Evolutionary conservation across 2,329 filamentous ascomycete species (phyloP).

Genomic region (Talaromyces sp.): DNA sequence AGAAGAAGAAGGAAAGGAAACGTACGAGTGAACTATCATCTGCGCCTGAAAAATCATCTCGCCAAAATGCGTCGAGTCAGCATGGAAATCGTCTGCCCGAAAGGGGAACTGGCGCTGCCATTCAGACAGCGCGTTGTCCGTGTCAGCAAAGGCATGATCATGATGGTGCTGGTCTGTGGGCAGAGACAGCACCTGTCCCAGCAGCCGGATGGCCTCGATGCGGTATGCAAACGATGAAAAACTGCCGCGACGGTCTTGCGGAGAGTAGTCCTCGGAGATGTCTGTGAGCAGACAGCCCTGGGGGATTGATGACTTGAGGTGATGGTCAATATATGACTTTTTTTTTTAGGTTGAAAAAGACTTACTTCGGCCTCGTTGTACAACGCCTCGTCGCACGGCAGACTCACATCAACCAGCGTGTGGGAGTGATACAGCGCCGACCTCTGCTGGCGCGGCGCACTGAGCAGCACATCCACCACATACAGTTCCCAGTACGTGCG

Average conservation of each 20-base stretch:
- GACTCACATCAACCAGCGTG: constrained; percentile 56
- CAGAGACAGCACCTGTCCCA: constrained; percentile 61
- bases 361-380: constrained; percentile 19
- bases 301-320: constrained; percentile 20
- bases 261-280: constrained; percentile 53
- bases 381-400: constrained; percentile 66
- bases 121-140: constrained; percentile 47
- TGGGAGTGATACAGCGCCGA: constrained; percentile 13
- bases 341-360: no score
- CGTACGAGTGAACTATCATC: constrained; percentile 24
- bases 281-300: constrained; percentile 48
- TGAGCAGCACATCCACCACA: constrained; percentile 70
- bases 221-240: constrained; percentile 80
- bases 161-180: not conserved
- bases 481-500: constrained; percentile 82
- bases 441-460: constrained; percentile 50
- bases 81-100: constrained; percentile 32
- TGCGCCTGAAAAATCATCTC: constrained; percentile 42
- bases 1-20: not conserved
- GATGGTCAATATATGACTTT: no score
- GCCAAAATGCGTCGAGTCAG: constrained; percentile 62
- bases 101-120: constrained; percentile 69
- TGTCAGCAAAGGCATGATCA: constrained; percentile 36
- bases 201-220: constrained; percentile 67
- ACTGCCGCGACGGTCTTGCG: constrained; percentile 42